Base-by-base conservation (phyloP, 1,139 yeast genomes). In the Saccharomyces pastorianus region DNA sequence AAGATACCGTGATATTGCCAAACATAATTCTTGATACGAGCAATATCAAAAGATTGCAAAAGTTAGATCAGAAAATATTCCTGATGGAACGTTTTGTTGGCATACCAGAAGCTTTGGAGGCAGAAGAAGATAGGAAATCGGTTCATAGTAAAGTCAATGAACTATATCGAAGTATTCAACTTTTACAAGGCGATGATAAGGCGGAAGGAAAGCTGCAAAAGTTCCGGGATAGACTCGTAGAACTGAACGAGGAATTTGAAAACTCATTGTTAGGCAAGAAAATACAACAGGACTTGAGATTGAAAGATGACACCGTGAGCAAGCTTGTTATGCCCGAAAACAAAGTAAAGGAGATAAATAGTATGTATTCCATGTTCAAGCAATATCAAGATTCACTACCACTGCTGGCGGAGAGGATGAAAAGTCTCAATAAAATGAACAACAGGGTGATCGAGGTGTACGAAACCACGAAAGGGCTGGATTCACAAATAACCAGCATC, bases 391-490 rank as follows among this genome's bases (percentile, higher is more conserved):
- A 63, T 6, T 59, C 67, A 1, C 65, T 81, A 0, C 84, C 85
- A 0, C 62, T 68, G 3, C 53, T 81, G 1, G 53, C 78, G 2
- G 61, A 67, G 13, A 66, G 88, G 46, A 67, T 83, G 32, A 73
- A 76, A 55, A 67, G 78, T 0, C 68, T 82, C 49, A 73, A 76
- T 55, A 66, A 64, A 0, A 69, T 81, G 1, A 85, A 82, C 61
- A 60, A 73, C 5, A 78, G 75, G 44, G 76, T 84, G 46, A 74
- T 77, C 51, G 83, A 80, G 56, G 82, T 87, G 1, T 72, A 82
- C 34, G 72, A 69, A 51, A 66, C 80, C 14, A 77, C 85, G 56
- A 71, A 74, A 50, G 80, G 80, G 56, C 57, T 81, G 38, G 82
- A 81, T 52, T 53, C 57, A 7, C 61, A 64, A 48, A 60, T 83